These are phyloP conservation scores for Noccaea caerulescens DNA, from an alignment of 345 rosid genomes.

Conservation along the genomic window DNA sequence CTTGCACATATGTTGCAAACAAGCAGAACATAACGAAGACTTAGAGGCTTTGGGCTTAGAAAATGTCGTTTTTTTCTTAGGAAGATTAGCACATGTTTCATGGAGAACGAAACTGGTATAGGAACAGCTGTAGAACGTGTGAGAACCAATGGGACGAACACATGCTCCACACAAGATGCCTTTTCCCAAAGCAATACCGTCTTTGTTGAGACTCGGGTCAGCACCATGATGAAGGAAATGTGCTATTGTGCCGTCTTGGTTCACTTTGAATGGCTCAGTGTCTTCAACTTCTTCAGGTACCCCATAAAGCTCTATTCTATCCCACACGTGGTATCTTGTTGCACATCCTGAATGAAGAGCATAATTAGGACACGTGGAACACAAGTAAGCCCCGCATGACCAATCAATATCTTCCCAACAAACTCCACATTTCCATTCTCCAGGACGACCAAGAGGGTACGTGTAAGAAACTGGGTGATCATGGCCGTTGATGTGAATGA, in stretches of 20 bases:
- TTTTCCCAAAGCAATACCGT: neutral
- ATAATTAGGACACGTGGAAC: neutral
- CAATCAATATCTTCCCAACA: slow-evolving; percentile 22
- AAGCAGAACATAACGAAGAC: no score
- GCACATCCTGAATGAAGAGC: neutral
- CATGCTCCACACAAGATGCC: slow-evolving; percentile 1
- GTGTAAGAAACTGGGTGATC: no score
- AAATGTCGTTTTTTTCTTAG: neutral
- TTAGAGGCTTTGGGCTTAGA: slow-evolving; percentile 4
- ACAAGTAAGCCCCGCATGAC: slow-evolving; percentile 28
- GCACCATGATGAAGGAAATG: neutral
- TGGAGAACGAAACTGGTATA: neutral
- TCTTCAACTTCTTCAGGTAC: slow-evolving; percentile 20
- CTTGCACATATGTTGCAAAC: neutral
- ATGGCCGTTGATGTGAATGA: no score
- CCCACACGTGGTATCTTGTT: neutral
- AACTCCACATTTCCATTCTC: neutral
- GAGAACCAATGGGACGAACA: slow-evolving; percentile 4
- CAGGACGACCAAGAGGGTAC: no score
- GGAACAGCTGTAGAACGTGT: neutral
- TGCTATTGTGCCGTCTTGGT: slow-evolving; percentile 23
- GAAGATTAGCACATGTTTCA: slow-evolving; percentile 21
- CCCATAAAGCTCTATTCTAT: slow-evolving; percentile 12
- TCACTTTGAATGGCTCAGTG: neutral
- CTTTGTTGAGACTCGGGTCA: neutral